phyloP scores from a whole-genome alignment of 2,329 filamentous ascomycete species.

The Alternaria brassicae region DNA sequence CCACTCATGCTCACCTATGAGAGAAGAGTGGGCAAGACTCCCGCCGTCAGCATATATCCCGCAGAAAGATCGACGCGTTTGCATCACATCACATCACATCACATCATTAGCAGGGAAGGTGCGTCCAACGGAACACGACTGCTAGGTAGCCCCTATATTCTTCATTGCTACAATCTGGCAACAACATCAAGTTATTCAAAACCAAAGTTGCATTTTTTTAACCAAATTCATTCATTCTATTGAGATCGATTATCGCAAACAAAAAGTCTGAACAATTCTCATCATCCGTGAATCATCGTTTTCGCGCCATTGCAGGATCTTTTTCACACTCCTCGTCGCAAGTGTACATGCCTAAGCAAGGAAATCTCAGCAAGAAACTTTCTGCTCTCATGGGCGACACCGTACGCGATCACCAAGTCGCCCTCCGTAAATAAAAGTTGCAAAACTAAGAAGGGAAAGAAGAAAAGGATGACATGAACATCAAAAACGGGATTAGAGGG shows the following conservation, averaged over 20 bases:
- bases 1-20: conserved; percentile 9
- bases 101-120: conserved; percentile 10
- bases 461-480: conserved; percentile 15
- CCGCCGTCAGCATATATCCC: neutral
- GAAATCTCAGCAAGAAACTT: neutral
- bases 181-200: too few relatives aligned
- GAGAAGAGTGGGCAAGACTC: conserved; percentile 5
- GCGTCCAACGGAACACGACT: neutral
- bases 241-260: conserved; percentile 44
- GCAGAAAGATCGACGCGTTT: conserved; percentile 1
- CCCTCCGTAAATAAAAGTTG: neutral
- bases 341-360: neutral
- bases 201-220: too few relatives aligned
- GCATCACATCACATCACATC: conserved; percentile 25
- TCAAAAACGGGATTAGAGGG: conserved; percentile 12
- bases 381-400: conserved; percentile 16
- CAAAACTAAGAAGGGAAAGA: conserved; percentile 2
- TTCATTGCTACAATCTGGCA: too few relatives aligned
- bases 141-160: too few relatives aligned
- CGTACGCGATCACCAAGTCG: conserved; percentile 14
- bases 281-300: conserved; percentile 31
- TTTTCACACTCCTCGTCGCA: neutral
- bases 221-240: conserved; percentile 26
- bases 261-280: conserved; percentile 16
- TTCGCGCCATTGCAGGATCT: conserved; percentile 14